These are phyloP conservation scores for Penicillium nucicola DNA, from an alignment of 495 filamentous ascomycete species.

Conservation along the genomic window DNA sequence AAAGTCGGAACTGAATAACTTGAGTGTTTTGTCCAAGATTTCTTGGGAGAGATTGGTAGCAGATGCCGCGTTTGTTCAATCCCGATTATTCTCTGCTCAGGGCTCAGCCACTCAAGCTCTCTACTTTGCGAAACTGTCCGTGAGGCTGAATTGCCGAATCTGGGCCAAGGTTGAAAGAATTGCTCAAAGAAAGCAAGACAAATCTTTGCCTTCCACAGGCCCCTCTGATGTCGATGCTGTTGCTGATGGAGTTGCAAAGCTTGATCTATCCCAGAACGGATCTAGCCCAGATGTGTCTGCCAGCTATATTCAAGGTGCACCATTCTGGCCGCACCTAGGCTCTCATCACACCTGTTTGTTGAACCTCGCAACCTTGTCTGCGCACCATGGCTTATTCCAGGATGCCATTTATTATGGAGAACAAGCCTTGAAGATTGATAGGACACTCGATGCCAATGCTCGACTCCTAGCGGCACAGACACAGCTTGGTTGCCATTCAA, in stretches of 20 bases:
- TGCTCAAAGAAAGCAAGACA: constrained; percentile 34
- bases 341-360: constrained; percentile 65
- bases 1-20: constrained; percentile 21
- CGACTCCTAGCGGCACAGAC: constrained; percentile 51
- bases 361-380: constrained; percentile 71
- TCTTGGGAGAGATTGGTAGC: constrained; percentile 45
- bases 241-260: constrained; percentile 41
- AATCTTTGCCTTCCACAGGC: constrained; percentile 12
- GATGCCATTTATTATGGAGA: constrained; percentile 90
- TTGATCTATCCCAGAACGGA: constrained; percentile 34
- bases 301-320: constrained; percentile 52
- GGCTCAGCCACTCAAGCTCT: constrained; percentile 65
- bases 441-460: constrained; percentile 59
- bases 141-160: constrained; percentile 63
- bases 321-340: constrained; percentile 77
- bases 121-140: constrained; percentile 60
- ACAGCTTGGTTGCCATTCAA: constrained; percentile 61
- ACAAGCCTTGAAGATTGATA: constrained; percentile 76
- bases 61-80: constrained; percentile 57
- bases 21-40: constrained; percentile 33
- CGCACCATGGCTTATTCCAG: constrained; percentile 79
- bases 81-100: constrained; percentile 59
- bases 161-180: constrained; percentile 66
- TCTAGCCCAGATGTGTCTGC: constrained; percentile 20
- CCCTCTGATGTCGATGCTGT: constrained; percentile 39